Conservation (phyloP, 345 rosid species). For the Clausena lansium region DNA sequence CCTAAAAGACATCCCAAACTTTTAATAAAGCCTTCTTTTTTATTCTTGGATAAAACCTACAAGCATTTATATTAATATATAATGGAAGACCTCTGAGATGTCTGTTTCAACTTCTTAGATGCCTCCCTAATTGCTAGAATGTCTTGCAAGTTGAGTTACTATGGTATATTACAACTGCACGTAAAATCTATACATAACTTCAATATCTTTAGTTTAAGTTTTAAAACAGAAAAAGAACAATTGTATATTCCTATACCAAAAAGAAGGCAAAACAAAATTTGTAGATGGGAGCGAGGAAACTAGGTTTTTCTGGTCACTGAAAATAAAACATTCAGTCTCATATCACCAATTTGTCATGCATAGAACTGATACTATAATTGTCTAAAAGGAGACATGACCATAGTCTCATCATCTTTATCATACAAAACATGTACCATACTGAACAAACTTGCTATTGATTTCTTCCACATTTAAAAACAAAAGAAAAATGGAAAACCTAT, state of each 20-base stretch:
- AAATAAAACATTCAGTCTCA: background rate
- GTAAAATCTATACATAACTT: background rate
- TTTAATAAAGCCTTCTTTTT: no score
- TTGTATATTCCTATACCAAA: background rate
- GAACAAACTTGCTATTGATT: background rate
- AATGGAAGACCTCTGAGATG: no score
- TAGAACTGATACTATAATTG: background rate
- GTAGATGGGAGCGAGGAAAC: background rate
- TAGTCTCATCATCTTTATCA: no score
- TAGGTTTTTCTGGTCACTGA: background rate
- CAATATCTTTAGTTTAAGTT: background rate
- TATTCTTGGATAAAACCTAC: no score
- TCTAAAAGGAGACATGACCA: background rate
- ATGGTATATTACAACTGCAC: background rate
- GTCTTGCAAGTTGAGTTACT: background rate
- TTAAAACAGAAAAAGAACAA: background rate
- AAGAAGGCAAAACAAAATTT: background rate
- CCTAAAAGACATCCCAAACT: no score
- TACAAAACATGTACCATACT: background rate
- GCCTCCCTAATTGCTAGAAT: background rate
- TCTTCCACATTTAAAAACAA: background rate
- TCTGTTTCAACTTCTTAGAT: background rate
- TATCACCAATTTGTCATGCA: background rate
- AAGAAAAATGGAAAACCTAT: background rate
- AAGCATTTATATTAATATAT: no score